Evolutionary conservation across 2,329 filamentous ascomycete species (phyloP), one percentile per base, ranked within the genome.

Genomic region (Beauveria sp.): DNA sequence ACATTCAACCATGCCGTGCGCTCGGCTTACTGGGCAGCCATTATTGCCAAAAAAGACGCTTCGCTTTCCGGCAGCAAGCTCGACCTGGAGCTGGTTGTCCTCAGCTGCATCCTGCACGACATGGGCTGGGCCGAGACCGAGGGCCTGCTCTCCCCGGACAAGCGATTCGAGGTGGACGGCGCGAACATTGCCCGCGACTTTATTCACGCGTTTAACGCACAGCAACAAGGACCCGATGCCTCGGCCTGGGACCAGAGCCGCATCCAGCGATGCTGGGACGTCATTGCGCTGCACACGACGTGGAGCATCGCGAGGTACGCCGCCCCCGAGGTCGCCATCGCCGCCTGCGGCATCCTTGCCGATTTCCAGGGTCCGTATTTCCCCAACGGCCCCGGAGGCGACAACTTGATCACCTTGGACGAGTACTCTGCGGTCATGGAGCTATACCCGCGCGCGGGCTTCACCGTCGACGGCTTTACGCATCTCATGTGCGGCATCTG

Each of bases 101-200:
- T 64, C 30, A 58, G 59, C 53, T 64, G 61, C 28, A 47, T 65
- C 30, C 60, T 65, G 34, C 63, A 65, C 20, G 63, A 65, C 40
- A 59, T 65, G 63, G 63, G 61, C 3, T 64, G 63, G 64, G 63
- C 62, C 12, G 52, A 50, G 14, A 61, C 59, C 2, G 44, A 59
- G 8, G 22, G 51, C 18, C 41, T 63, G 9, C 24, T 62, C 12
- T 61, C 61, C 7, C 14, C 44, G 2, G 63, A 64, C 18, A 64
- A 51, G 9, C 57, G 63, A 5, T 65, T 65, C 30, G 63, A 65
- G 20, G 64, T 65, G 1, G 64, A 65, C 28, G 64, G 63, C 4
- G 64, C 64, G 5, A 62, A 64, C 37, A 58, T 64, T 14, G 63
- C 64, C 9, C 52, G 44, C 1, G 43, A 55, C 3, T 65, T 65